Evolutionary conservation across 306 rosid species (phyloP), one percentile per base, ranked within the genome.

Genomic region (Myrica gale): DNA sequence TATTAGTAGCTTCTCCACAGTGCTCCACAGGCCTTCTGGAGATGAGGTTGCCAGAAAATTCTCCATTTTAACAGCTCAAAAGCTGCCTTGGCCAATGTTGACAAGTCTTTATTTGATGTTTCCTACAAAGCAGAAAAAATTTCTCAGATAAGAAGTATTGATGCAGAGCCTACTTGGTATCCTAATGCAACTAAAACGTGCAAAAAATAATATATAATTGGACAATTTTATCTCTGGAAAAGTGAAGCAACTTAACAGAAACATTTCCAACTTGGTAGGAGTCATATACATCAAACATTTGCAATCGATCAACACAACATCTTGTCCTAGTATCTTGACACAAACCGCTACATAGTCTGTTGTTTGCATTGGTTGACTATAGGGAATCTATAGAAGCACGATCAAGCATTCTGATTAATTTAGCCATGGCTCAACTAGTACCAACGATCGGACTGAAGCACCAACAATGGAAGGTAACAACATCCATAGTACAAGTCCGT

Each of bases 51-150:
- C 93, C 98, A 91, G 71, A 95, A 84, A 41, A 92, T 81, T 86
- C 92, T 92, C 98, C 99, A 95, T 75, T 92, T 95, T 19, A 95
- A 88, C 87, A 95, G 86, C 83, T 85, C 97, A 83, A 95, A 95
- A 78, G 97, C 90, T 68, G 85, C 92, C 86, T 89, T 92, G 67
- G 98, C 99, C 87, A 95, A 85, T 60, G 90, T 85, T 72, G 99
- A 92, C 87, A 95, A 87, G 84, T 95, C 99, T 83, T 95, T 95
- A 83, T 89, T 90, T 69, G 99, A 95, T 71, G 99, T 92, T 88
- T 95, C 99, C 99, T 95, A 71, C 78, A 82, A 84, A 75, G 47
- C 76, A 75, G 72, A 26, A 1, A 81, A 80, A 79, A 71, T 57
- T 55, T 71, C 66, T 81, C 83, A 81, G 73, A 85, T 77, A 26